phyloP scores from a whole-genome alignment of 768 basidiomycete genomes.

The Pleurotus cornucopiae region DNA sequence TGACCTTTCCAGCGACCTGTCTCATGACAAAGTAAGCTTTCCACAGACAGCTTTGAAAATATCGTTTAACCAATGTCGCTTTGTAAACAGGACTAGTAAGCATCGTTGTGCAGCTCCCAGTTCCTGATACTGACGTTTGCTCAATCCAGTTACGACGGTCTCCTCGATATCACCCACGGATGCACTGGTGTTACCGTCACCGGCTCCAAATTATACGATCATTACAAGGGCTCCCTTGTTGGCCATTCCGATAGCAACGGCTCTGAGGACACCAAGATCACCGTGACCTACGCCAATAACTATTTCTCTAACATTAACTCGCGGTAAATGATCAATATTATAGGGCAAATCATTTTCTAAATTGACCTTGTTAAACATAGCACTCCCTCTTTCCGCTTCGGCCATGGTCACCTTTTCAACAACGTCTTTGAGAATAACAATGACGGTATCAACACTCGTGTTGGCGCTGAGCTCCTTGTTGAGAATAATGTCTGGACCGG shows the following conservation, averaged over 20 bases:
- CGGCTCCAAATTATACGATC: constrained; percentile 36
- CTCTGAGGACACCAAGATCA: constrained; percentile 31
- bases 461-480: constrained; percentile 41
- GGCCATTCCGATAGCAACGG: constrained; percentile 41
- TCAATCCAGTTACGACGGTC: constrained; percentile 35
- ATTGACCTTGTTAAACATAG: constrained; percentile 13
- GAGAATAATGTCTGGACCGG: constrained; percentile 44
- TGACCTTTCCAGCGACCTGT: constrained; percentile 39
- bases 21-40: constrained; percentile 31
- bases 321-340: background rate
- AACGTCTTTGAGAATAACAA: constrained; percentile 38
- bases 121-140: background rate
- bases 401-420: constrained; percentile 43
- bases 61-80: background rate
- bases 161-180: constrained; percentile 42
- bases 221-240: constrained; percentile 42
- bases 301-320: constrained; percentile 35
- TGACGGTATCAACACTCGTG: constrained; percentile 41
- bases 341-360: no score
- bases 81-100: constrained; percentile 22
- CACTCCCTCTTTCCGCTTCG: constrained; percentile 44
- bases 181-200: constrained; percentile 36
- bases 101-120: background rate
- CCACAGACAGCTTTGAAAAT: no score
- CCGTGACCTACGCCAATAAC: constrained; percentile 41